A percentile compares a stretch with the other conserved stretches of the same genome.
phyloP scores from a whole-genome alignment of 1,284 basidiomycete species.

The Amylostereum chailletii region DNA sequence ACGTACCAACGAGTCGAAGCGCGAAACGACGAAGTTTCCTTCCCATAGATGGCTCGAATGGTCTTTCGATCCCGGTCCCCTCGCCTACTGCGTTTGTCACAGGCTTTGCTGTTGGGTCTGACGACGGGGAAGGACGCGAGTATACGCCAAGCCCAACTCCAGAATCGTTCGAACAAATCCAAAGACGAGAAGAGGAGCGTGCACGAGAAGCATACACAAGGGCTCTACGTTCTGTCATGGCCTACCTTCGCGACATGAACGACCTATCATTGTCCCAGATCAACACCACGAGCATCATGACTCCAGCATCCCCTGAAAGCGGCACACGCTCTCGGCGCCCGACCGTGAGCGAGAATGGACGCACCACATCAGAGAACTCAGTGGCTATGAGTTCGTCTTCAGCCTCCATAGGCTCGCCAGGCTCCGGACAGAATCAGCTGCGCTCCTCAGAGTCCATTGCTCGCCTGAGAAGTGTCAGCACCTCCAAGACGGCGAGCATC shows the following conservation, averaged over 20 bases:
- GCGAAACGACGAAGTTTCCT: constrained; percentile 79
- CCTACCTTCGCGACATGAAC: constrained; percentile 91
- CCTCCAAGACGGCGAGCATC: constrained; percentile 60
- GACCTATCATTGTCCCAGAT: constrained; percentile 66
- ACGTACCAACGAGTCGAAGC: constrained; percentile 35
- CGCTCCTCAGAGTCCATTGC: constrained; percentile 53
- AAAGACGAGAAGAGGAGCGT: constrained; percentile 62
- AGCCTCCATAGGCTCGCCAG: constrained; percentile 17
- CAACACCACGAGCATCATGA: constrained; percentile 46
- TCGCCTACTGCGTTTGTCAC: constrained; percentile 55
- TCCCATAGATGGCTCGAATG: constrained; percentile 58
- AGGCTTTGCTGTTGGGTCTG: constrained; percentile 38
- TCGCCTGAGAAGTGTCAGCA: constrained; percentile 46
- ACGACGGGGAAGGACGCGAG: constrained; percentile 25
- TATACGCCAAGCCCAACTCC: constrained; percentile 37
- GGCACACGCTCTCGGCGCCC: constrained; percentile 50
- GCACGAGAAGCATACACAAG: constrained; percentile 62
- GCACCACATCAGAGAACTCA: constrained; percentile 39
- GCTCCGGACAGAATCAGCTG: constrained; percentile 38
- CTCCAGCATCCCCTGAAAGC: constrained; percentile 26
- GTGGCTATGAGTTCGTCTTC: constrained; percentile 9
- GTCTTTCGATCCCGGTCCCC: constrained; percentile 47
- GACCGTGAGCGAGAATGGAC: constrained; percentile 48
- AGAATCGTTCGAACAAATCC: constrained; percentile 33
- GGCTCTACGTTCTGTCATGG: constrained; percentile 85